These are phyloP conservation scores for Brassica balearica DNA, from an alignment of 441 rosid genomes.

Conservation along the genomic window DNA sequence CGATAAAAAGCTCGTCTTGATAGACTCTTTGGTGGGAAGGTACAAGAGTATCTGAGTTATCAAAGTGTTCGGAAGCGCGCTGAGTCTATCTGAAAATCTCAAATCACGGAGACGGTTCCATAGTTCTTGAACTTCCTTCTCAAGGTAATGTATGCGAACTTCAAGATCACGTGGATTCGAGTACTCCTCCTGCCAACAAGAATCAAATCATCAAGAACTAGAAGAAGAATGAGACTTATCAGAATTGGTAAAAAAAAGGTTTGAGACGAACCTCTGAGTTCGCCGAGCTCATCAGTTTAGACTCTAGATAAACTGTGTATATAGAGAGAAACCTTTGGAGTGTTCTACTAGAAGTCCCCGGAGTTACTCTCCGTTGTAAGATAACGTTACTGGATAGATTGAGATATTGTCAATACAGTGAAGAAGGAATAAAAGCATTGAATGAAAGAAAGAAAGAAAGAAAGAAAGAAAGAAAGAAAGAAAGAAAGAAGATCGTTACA, in stretches of 20 bases:
- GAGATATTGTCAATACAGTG: neutral
- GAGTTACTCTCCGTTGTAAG: neutral
- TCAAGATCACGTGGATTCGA: slow-evolving; percentile 4
- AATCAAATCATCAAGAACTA: neutral
- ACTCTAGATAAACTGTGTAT: neutral
- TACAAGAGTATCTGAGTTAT: too few species aligned
- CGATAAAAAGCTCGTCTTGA: too few species aligned
- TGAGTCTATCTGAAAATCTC: too few species aligned
- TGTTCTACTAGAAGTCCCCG: neutral
- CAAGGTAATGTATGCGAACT: neutral
- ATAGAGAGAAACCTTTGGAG: neutral
- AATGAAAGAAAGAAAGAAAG: neutral
- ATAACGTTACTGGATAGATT: neutral
- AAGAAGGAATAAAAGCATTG: neutral
- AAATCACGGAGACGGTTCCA: too few species aligned
- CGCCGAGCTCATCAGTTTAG: neutral
- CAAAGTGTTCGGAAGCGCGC: too few species aligned
- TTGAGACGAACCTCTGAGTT: slow-evolving; percentile 11
- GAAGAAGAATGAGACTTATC: too few species aligned
- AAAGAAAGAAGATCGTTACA: neutral
- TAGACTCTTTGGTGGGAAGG: too few species aligned
- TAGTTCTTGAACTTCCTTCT: neutral
- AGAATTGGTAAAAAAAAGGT: neutral
- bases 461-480: neutral
- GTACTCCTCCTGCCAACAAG: slow-evolving; percentile 13